phyloP scores from a whole-genome alignment of 2,329 filamentous ascomycete species.

The Periconia sp. region DNA sequence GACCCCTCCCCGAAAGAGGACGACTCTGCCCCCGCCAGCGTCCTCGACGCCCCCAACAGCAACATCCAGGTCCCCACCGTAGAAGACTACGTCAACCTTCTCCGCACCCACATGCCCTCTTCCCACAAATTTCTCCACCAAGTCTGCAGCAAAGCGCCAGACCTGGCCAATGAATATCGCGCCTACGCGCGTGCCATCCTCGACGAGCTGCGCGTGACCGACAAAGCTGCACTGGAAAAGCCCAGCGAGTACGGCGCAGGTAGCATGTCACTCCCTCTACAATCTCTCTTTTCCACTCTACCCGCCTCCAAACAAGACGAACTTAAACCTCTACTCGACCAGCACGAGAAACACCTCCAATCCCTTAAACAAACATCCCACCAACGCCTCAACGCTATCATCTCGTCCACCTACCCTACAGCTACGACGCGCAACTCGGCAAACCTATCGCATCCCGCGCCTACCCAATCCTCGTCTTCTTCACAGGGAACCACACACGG shows the following conservation, averaged over 20 bases:
- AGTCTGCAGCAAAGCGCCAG: conserved; percentile 67
- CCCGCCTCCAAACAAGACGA: conserved; percentile 48
- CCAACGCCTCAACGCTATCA: conserved; percentile 58
- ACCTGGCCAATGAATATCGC: conserved; percentile 63
- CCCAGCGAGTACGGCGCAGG: conserved; percentile 40
- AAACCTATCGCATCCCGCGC: too few relatives aligned
- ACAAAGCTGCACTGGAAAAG: conserved; percentile 16
- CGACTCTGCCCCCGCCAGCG: conserved; percentile 21
- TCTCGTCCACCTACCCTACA: conserved; percentile 35
- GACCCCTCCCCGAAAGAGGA: conserved; percentile 14
- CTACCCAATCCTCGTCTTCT: too few relatives aligned
- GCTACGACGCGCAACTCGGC: conserved; percentile 15
- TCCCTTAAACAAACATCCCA: conserved; percentile 57
- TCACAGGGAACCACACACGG: conserved; percentile 54
- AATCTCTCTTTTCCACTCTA: conserved; percentile 51
- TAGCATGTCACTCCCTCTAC: conserved; percentile 46
- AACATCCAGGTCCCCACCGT: conserved; percentile 56
- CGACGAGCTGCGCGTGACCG: conserved; percentile 55
- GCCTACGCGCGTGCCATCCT: conserved; percentile 62
- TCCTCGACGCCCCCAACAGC: conserved; percentile 18
- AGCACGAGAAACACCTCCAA: conserved; percentile 63
- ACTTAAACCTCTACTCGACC: conserved; percentile 58
- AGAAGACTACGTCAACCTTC: conserved; percentile 69
- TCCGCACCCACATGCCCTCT: conserved; percentile 64
- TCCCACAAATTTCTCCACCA: conserved; percentile 73